These are phyloP conservation scores for Cajanus cajan DNA, from an alignment of 306 rosid genomes.

Conservation along the genomic window DNA sequence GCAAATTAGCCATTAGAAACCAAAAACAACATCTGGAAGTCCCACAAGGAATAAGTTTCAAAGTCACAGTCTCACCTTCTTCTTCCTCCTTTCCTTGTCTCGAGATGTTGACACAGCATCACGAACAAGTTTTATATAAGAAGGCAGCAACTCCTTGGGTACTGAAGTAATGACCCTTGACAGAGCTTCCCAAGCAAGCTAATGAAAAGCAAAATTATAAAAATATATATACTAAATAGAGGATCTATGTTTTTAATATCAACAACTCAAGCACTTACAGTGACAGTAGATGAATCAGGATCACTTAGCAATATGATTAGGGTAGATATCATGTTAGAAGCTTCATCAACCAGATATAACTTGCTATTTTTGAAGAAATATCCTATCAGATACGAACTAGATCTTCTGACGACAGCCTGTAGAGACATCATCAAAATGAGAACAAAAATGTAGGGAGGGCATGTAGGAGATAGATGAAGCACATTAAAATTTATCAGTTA, in stretches of 20 bases:
- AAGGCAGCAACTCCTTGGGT: constrained; percentile 90
- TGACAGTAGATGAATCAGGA: constrained; percentile 75
- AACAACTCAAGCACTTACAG: constrained; percentile 48
- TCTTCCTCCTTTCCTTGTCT: constrained; percentile 93
- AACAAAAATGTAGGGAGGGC: background rate
- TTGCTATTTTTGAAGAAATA: constrained; percentile 92
- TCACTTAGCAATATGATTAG: constrained; percentile 86
- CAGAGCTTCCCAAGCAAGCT: constrained; percentile 95
- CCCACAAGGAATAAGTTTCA: background rate
- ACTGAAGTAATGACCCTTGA: constrained; percentile 76
- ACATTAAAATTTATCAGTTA: background rate
- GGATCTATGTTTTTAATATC: constrained; percentile 23
- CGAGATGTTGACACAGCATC: constrained; percentile 97
- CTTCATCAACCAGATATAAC: constrained; percentile 90
- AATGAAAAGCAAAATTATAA: constrained; percentile 26
- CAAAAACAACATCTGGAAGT: background rate
- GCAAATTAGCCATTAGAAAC: background rate
- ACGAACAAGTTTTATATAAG: constrained; percentile 85
- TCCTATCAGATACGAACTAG: constrained; percentile 79
- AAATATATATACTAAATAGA: constrained; percentile 14
- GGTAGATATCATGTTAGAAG: constrained; percentile 85
- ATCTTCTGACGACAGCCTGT: constrained; percentile 83
- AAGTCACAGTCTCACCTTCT: constrained; percentile 62
- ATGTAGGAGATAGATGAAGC: background rate
- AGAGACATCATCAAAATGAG: constrained; percentile 23